A percentile compares a stretch with the other conserved stretches of the same genome.
Conservation (phyloP, 306 rosid species). For the Casuarina glauca region DNA sequence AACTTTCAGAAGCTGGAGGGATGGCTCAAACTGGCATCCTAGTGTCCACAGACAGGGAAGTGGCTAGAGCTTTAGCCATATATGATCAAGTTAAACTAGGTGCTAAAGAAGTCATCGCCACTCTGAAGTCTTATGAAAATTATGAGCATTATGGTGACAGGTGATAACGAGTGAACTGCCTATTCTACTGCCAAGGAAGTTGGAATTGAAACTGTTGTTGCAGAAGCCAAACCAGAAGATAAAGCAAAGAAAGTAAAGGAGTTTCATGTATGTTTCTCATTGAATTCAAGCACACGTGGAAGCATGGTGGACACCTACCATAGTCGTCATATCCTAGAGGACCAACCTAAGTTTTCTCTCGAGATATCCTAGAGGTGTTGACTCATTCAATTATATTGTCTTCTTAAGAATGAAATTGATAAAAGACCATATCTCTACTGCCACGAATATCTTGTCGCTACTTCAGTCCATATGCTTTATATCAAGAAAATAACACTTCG, state of each 20-base stretch:
- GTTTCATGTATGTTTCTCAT: slow-evolving; percentile 50
- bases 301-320: too few relatives aligned
- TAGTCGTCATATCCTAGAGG: too few relatives aligned
- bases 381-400: neutral
- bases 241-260: slow-evolving; percentile 67
- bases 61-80: slow-evolving; percentile 61
- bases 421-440: neutral
- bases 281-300: neutral
- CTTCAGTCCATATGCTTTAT: neutral
- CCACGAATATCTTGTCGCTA: neutral
- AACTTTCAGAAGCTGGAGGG: slow-evolving; percentile 56
- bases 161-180: slow-evolving; percentile 92
- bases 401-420: neutral
- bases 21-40: slow-evolving; percentile 75
- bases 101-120: slow-evolving; percentile 63
- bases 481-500: neutral
- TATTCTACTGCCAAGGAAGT: slow-evolving; percentile 73
- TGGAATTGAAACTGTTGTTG: slow-evolving; percentile 69
- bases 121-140: slow-evolving; percentile 72
- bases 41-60: slow-evolving; percentile 51
- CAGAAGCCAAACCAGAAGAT: slow-evolving; percentile 74
- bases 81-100: slow-evolving; percentile 77
- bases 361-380: too few relatives aligned
- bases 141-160: slow-evolving; percentile 74
- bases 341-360: too few relatives aligned